A percentile compares a stretch with the other conserved stretches of the same genome.
These are phyloP conservation scores for Kodamaea neixiangensis DNA, from an alignment of 805 yeast species.

Conservation along the genomic window DNA sequence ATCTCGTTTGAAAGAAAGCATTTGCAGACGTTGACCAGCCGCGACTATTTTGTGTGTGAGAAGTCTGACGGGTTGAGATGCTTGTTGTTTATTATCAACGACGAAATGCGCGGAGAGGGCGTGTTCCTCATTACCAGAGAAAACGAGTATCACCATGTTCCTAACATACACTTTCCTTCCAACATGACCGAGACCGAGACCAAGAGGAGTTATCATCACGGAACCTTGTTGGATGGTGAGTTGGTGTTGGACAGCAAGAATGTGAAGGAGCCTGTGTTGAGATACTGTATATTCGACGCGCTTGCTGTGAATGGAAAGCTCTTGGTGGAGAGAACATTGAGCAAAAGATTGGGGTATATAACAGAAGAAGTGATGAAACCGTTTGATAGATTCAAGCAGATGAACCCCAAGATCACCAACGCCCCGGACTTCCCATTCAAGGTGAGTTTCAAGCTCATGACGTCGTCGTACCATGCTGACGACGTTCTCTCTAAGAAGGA, in stretches of 20 bases:
- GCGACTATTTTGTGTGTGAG: constrained; percentile 93
- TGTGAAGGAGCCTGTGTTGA: constrained; percentile 47
- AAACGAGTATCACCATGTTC: constrained; percentile 80
- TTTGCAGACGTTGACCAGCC: constrained; percentile 57
- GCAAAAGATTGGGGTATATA: constrained; percentile 84
- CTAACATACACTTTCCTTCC: constrained; percentile 81
- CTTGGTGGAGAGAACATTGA: constrained; percentile 68
- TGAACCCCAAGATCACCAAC: constrained; percentile 71
- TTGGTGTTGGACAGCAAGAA: constrained; percentile 76
- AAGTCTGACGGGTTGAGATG: constrained; percentile 93
- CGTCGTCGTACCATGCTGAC: constrained; percentile 72
- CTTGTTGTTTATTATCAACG: constrained; percentile 64
- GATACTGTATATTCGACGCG: constrained; percentile 90
- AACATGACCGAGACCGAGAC: constrained; percentile 40
- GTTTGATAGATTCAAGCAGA: constrained; percentile 65
- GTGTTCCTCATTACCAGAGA: constrained; percentile 87
- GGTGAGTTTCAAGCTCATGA: constrained; percentile 85
- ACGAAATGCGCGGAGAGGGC: constrained; percentile 79
- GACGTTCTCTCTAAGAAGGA: constrained; percentile 73
- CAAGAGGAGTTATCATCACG: constrained; percentile 69
- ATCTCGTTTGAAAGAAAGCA: constrained; percentile 83
- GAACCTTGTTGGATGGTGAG: constrained; percentile 93
- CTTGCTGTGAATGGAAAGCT: constrained; percentile 77
- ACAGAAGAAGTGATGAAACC: constrained; percentile 82
- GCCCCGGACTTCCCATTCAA: constrained; percentile 74